These are phyloP conservation scores for Avicennia marina DNA, from an alignment of 257 asterid species.

Conservation along the genomic window DNA sequence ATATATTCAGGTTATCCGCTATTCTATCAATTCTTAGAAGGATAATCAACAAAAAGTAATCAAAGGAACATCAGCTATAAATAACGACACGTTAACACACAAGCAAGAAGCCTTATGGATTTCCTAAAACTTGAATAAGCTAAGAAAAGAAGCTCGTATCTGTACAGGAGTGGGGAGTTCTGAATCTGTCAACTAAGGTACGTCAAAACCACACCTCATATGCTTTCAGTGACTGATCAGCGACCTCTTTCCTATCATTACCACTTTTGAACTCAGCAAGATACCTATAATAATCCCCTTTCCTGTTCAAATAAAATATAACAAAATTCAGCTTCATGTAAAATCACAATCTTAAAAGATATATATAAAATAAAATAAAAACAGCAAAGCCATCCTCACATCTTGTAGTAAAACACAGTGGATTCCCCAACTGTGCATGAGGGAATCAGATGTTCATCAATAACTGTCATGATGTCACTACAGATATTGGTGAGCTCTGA, in stretches of 20 bases:
- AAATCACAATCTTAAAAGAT: slow-evolving; percentile 6
- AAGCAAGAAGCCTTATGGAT: not conserved
- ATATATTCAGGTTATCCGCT: no score
- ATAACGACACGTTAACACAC: no score
- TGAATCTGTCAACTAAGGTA: not conserved
- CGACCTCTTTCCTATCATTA: slow-evolving; percentile 56
- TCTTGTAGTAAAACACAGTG: slow-evolving; percentile 77
- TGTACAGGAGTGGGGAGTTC: no score
- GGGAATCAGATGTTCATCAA: slow-evolving; percentile 86
- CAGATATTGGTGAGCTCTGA: slow-evolving; percentile 66
- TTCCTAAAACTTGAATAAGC: not conserved
- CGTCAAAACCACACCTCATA: slow-evolving; percentile 39
- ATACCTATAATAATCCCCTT: slow-evolving; percentile 68
- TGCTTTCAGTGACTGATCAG: slow-evolving; percentile 59
- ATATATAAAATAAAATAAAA: not conserved
- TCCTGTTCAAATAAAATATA: slow-evolving; percentile 35
- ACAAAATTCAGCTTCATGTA: slow-evolving; percentile 5
- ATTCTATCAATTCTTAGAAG: no score
- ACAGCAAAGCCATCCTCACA: slow-evolving; percentile 41
- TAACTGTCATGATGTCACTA: slow-evolving; percentile 62
- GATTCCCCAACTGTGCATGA: slow-evolving; percentile 73
- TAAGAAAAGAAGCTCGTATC: no score
- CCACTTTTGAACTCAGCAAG: slow-evolving; percentile 59
- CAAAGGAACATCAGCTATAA: no score
- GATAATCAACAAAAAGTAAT: no score